Base-by-base conservation (phyloP, 805 yeast species). In the Candida incommunis region DNA sequence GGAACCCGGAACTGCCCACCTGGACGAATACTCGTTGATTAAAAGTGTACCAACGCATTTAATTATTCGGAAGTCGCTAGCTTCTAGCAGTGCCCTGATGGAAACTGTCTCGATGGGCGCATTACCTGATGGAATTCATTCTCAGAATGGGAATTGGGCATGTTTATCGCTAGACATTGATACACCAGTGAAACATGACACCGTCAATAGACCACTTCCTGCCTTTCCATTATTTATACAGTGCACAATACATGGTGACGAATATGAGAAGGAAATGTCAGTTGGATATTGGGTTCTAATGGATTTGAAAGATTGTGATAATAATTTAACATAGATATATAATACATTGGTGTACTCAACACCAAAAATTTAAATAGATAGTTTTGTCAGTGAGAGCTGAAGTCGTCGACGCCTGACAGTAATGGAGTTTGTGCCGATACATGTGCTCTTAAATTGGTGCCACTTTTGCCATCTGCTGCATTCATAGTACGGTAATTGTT, bases 51-150 rank as follows among this genome's bases (percentile, higher is more conserved):
- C 64, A 3, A 46, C 52, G 20, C 44, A 41, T 13, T 45, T 45
- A 3, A 50, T 60, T 3, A 35, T 23, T 13, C 57, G 64, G 2
- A 55, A 57, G 25, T 50, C 62, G 9, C 43, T 47, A 1, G 51
- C 53, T 1, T 50, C 61, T 7, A 44, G 54, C 20, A 54, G 52
- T 34, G 61, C 57, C 11, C 52, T 48, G 43, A 54, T 60, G 59
- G 53, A 55, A 16, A 13, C 37, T 9, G 18, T 18, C 11, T 11
- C 18, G 7, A 31, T 9, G 7, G 20, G 7, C 7, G 18, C 20
- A 7, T n/a, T 9, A 5, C 37, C 18, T 11, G 37, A 31, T 31
- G 37, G 37, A 31, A 5, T 31, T 11, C n/a, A 9, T 5, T 31
- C 18, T 5, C 37, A 31, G 20, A 31, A 31, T 18, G 20, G 18